phyloP scores from a whole-genome alignment of 805 yeast species.

The Yarrowia yakushimensis region DNA sequence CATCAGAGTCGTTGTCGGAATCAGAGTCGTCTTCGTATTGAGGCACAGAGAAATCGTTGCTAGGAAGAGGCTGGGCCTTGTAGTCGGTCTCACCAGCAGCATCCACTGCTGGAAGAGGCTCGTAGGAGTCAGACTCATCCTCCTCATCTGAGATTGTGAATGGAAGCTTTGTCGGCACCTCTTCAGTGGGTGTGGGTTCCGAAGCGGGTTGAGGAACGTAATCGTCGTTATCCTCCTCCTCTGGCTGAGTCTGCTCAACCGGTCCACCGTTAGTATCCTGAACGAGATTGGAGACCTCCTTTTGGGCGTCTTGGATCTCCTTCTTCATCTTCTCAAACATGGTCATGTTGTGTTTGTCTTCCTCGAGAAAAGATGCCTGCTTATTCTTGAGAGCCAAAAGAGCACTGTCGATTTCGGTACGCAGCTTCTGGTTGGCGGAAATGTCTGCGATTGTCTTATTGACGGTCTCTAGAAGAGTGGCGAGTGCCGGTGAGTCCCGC shows the following conservation, averaged over 20 bases:
- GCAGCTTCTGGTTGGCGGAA: constrained; percentile 5
- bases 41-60: constrained; percentile 27
- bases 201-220: constrained; percentile 10
- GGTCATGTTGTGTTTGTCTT: constrained; percentile 6
- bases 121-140: not conserved
- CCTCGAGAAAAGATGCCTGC: constrained; percentile 8
- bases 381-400: constrained; percentile 6
- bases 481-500: not conserved
- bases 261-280: not conserved
- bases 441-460: constrained; percentile 3
- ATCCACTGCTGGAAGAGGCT: not conserved
- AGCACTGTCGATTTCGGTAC: not conserved
- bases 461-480: not conserved
- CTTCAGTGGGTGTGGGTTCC: not conserved
- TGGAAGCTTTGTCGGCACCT: not conserved
- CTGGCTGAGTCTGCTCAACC: not conserved
- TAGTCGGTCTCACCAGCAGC: not conserved
- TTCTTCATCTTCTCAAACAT: constrained; percentile 9
- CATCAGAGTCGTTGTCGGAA: constrained; percentile 38
- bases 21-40: constrained; percentile 29
- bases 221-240: not conserved
- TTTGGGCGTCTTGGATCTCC: not conserved
- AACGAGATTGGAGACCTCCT: constrained; percentile 2
- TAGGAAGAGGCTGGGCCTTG: not conserved
- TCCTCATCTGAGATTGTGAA: not conserved